Evolutionary conservation across 2,329 filamentous ascomycete species (phyloP).

Genomic region (Phoma sp.): DNA sequence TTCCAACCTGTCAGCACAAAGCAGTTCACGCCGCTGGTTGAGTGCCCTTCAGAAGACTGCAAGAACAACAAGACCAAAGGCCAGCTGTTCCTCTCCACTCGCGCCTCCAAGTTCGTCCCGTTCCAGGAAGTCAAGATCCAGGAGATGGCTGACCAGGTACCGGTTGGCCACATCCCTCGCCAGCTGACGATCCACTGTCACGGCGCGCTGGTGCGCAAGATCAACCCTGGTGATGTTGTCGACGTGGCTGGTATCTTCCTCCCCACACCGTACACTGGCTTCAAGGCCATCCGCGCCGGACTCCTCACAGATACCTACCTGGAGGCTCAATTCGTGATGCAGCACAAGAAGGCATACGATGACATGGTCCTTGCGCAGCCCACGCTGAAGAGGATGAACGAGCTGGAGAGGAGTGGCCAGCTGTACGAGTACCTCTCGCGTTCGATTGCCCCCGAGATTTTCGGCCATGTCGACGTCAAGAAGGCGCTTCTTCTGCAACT

Average conservation of each 20-base stretch:
- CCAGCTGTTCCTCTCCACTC: slow-evolving; percentile 91
- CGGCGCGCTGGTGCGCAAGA: slow-evolving; percentile 81
- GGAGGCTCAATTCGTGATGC: slow-evolving; percentile 89
- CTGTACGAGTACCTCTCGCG: slow-evolving; percentile 95
- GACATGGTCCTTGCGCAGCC: slow-evolving; percentile 84
- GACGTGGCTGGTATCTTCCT: slow-evolving; percentile 96
- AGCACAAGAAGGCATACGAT: slow-evolving; percentile 98
- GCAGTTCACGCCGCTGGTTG: slow-evolving; percentile 84
- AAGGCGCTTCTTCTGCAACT: slow-evolving; percentile 95
- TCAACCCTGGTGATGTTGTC: slow-evolving; percentile 93
- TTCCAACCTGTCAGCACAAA: slow-evolving; percentile 95
- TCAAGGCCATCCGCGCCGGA: slow-evolving; percentile 94
- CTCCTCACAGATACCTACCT: slow-evolving; percentile 97
- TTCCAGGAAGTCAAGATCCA: slow-evolving; percentile 99
- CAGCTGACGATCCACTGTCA: slow-evolving; percentile 90
- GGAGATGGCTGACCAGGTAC: slow-evolving; percentile 98
- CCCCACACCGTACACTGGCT: slow-evolving; percentile 97
- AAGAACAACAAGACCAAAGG: slow-evolving; percentile 89
- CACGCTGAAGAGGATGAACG: slow-evolving; percentile 83
- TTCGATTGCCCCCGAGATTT: slow-evolving; percentile 97
- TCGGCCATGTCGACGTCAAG: slow-evolving; percentile 95
- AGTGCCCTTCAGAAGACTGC: slow-evolving; percentile 92
- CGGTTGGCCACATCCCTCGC: slow-evolving; percentile 94
- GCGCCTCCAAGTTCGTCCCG: slow-evolving; percentile 94
- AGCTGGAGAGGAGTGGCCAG: slow-evolving; percentile 83